A percentile compares a stretch with the other conserved stretches of the same genome.
These are phyloP conservation scores for Candida peoriensis DNA, from an alignment of 805 yeast species.

Conservation along the genomic window DNA sequence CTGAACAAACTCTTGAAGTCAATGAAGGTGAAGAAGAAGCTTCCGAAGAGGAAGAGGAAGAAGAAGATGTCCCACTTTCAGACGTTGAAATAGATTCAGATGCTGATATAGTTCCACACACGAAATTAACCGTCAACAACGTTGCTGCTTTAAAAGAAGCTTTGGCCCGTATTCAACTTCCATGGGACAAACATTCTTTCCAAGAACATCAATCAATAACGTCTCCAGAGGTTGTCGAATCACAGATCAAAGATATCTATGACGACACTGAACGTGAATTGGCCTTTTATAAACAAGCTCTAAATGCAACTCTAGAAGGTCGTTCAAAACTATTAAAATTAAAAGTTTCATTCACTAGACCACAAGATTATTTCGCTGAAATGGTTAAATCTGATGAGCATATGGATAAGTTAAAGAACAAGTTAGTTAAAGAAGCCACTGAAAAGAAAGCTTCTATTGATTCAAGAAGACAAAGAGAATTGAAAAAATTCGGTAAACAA, in stretches of 20 bases:
- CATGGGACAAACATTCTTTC: conserved; percentile 61
- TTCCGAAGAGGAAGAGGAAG: conserved; percentile 60
- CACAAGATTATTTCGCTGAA: conserved; percentile 95
- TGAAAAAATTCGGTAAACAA: conserved; percentile 96
- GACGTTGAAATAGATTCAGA: conserved; percentile 92
- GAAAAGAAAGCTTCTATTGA: conserved; percentile 89
- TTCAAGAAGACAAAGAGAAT: conserved; percentile 88
- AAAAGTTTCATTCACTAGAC: conserved; percentile 86
- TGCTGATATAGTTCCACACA: conserved; percentile 90
- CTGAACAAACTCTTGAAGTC: conserved; percentile 40
- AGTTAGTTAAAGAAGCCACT: conserved; percentile 71
- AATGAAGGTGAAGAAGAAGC: conserved; percentile 47
- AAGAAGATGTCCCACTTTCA: conserved; percentile 80
- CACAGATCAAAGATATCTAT: conserved; percentile 76
- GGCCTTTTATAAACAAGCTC: conserved; percentile 91
- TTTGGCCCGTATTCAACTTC: conserved; percentile 58
- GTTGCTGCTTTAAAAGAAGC: conserved; percentile 73
- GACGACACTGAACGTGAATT: conserved; percentile 96
- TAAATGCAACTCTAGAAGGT: conserved; percentile 74
- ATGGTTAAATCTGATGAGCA: conserved; percentile 98
- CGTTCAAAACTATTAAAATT: conserved; percentile 60
- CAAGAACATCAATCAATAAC: conserved; percentile 78
- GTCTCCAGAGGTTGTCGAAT: conserved; percentile 54
- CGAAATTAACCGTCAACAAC: conserved; percentile 85
- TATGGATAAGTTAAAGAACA: conserved; percentile 87